A percentile compares a stretch with the other conserved stretches of the same genome.
Conservation (phyloP, 2,329 filamentous ascomycete species). For the Hortaea werneckii region DNA sequence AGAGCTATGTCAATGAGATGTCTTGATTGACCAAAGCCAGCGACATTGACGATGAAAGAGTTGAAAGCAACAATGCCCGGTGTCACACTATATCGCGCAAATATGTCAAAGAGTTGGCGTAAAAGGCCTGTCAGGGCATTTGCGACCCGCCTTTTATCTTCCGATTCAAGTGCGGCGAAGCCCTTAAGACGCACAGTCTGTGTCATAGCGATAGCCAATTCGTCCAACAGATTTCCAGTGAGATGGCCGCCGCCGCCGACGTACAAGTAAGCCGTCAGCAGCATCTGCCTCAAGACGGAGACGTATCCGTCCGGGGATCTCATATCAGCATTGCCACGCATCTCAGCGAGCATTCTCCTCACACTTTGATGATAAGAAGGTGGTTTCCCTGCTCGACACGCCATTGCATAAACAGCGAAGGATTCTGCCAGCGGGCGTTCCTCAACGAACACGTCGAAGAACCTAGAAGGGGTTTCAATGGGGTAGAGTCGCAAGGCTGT, state of each 20-base stretch:
- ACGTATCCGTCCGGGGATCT: constrained; percentile 8
- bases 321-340: constrained; percentile 16
- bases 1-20: constrained; percentile 21
- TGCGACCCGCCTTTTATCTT: constrained; percentile 11
- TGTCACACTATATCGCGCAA: constrained; percentile 16
- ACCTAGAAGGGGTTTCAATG: constrained; percentile 25
- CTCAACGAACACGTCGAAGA: constrained; percentile 37
- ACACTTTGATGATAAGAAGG: constrained; percentile 25
- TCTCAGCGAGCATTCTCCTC: constrained; percentile 20
- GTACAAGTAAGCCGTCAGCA: constrained; percentile 34
- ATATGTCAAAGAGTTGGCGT: constrained; percentile 20
- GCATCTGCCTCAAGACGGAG: constrained; percentile 26
- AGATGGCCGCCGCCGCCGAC: constrained; percentile 30
- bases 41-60: constrained; percentile 28
- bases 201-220: constrained; percentile 27
- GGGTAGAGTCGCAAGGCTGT: constrained; percentile 39
- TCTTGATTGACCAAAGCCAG: constrained; percentile 18
- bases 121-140: constrained; percentile 17
- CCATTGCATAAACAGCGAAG: constrained; percentile 39
- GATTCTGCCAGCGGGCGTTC: constrained; percentile 38
- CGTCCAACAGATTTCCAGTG: constrained; percentile 26
- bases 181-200: constrained; percentile 17
- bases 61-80: constrained; percentile 26
- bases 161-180: constrained; percentile 7
- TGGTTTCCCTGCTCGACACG: constrained; percentile 36